Evolutionary conservation across 2,329 filamentous ascomycete species (phyloP), one percentile per base, ranked within the genome.

Genomic region (Fusarium secorum): DNA sequence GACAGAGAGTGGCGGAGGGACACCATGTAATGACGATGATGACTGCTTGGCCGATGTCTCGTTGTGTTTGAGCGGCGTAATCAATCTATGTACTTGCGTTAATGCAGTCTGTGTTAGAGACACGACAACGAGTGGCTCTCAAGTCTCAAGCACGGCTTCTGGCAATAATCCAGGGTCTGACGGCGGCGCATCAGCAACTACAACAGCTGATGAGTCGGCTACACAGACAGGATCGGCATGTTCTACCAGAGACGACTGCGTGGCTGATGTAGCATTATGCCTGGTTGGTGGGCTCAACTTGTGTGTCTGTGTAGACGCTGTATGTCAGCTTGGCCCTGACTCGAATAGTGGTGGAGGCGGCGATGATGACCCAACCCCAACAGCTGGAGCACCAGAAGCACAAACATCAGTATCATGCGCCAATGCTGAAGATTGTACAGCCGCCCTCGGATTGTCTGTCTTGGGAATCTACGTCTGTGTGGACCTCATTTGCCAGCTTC

Each of bases 61-160:
- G 2, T 5, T 69, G 2, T 69, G 66, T 7, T 18, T 68, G 9
- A 39, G 44, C 8, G 39, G 26, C 3, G 9, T 7, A 1, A 11
- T 69, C 4, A 68, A 68, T 24, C 5, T 64, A 2, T 69, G 66
- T 10, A 45, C 52, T 28, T 69, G 64, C 15, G 32, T 68, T 9
- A 18, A 69, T 26, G 44, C 54, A 14, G 49, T 70, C 2, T 70
- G 67, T 17, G 20, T 67, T 17, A 68, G 39, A 33, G 35, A 55
- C 3, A 24, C 22, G 24, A 38, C 38, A 5, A 39, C 68, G 2
- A 26, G 51, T 18, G 35, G 11, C 20, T 45, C 60, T 28, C 45
- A 56, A 49, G 26, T 18, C 3, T 11, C 62, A 7, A 45, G 30
- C 24, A 30, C 53, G 9, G 28, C 18, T 32, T 35, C 53, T 22